Conservation (phyloP, 129 eudicot species). For the Flaveria ramosissima region DNA sequence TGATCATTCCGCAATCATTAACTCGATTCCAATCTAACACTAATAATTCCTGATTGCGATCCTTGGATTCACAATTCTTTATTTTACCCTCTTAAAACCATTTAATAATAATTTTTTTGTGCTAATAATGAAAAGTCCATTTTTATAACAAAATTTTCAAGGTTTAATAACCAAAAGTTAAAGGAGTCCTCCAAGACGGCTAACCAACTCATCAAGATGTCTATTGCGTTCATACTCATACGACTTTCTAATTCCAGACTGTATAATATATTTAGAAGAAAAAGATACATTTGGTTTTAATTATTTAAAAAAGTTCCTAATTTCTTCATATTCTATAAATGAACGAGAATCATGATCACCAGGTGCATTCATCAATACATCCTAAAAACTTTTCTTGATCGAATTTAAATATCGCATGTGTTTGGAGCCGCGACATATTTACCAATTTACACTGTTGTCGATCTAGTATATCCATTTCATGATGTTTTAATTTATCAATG, state of each 20-base stretch:
- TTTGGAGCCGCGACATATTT: not conserved
- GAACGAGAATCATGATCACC: constrained; percentile 2
- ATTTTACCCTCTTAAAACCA: too few species aligned
- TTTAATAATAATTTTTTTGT: too few species aligned
- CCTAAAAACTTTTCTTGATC: constrained; percentile 11
- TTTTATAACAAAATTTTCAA: too few species aligned
- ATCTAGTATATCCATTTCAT: too few species aligned
- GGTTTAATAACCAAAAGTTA: too few species aligned
- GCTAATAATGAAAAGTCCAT: too few species aligned
- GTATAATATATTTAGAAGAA: not conserved
- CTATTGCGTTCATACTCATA: not conserved
- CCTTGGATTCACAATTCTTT: too few species aligned
- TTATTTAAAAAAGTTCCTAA: not conserved
- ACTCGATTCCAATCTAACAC: too few species aligned
- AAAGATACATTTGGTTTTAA: not conserved
- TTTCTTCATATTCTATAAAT: constrained; percentile 22
- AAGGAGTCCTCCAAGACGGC: too few species aligned
- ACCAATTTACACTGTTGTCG: not conserved
- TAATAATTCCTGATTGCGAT: too few species aligned
- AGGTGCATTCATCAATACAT: not conserved
- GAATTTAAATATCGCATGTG: not conserved
- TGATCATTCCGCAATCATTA: too few species aligned
- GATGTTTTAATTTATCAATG: not conserved
- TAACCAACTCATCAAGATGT: not conserved
- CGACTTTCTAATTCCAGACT: not conserved